These are phyloP conservation scores for Saturnispora kantuleensis DNA, from an alignment of 805 yeast genomes.

Conservation along the genomic window DNA sequence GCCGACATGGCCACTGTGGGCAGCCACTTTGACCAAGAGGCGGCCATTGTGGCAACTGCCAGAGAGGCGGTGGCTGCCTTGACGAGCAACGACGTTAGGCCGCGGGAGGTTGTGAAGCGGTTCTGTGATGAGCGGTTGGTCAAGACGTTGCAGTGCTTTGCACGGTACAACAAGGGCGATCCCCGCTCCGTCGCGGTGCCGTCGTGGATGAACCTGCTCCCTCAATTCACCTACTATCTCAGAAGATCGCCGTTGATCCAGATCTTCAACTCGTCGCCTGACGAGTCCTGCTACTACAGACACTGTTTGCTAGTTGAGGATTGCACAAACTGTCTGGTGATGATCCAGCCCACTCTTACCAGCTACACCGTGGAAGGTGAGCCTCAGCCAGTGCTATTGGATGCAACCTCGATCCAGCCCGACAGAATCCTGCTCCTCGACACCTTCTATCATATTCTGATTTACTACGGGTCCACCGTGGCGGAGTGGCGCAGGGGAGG, in stretches of 20 bases:
- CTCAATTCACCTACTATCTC: constrained; percentile 59
- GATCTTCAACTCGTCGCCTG: constrained; percentile 63
- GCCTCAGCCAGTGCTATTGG: constrained; percentile 55
- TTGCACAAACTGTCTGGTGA: constrained; percentile 46
- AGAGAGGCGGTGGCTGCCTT: constrained; percentile 41
- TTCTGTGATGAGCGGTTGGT: constrained; percentile 41
- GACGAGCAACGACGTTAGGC: constrained; percentile 23
- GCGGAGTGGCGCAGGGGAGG: constrained; percentile 60
- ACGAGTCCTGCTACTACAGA: constrained; percentile 57
- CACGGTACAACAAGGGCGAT: constrained; percentile 37
- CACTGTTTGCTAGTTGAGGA: constrained; percentile 57
- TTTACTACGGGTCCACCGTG: constrained; percentile 55
- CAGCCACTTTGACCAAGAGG: constrained; percentile 56
- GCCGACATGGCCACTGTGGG: constrained; percentile 28
- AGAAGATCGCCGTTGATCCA: constrained; percentile 58
- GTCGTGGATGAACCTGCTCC: constrained; percentile 41
- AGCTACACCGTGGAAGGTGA: constrained; percentile 47
- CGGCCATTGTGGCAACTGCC: constrained; percentile 53
- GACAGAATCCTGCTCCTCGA: constrained; percentile 50
- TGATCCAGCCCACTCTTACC: constrained; percentile 63
- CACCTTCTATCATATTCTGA: constrained; percentile 60
- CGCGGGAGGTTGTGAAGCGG: constrained; percentile 32
- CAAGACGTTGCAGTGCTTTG: constrained; percentile 37
- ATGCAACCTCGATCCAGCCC: constrained; percentile 51
- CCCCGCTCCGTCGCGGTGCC: constrained; percentile 42